Conservation (phyloP, 257 asterid genomes). For the Solanum lignicaule region DNA sequence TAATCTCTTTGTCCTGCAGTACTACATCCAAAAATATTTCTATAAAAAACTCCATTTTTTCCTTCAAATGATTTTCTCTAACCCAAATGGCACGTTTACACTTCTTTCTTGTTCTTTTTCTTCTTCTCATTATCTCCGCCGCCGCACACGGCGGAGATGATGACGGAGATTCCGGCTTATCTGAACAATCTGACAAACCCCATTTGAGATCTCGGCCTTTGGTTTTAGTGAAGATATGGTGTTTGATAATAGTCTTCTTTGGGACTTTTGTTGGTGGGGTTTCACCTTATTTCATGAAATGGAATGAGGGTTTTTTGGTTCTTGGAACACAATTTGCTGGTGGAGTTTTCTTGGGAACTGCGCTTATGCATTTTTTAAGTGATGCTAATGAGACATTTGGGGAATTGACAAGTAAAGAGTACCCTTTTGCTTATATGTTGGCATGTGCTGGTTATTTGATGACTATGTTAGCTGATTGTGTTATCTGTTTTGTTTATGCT, state of each 20-base stretch:
- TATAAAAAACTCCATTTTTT: neutral
- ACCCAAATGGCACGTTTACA: constrained; percentile 30
- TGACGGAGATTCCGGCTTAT: constrained; percentile 8
- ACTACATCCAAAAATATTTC: neutral
- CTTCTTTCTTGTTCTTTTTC: constrained; percentile 25
- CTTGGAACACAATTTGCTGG: constrained; percentile 91
- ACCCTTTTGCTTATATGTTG: constrained; percentile 86
- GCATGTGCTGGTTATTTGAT: constrained; percentile 70
- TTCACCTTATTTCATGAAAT: constrained; percentile 72
- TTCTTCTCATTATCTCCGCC: constrained; percentile 36
- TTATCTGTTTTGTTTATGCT: constrained; percentile 43
- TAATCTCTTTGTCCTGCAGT: neutral
- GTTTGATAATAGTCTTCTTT: constrained; percentile 56
- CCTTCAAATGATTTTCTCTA: neutral
- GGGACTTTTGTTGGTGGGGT: constrained; percentile 75
- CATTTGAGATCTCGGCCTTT: constrained; percentile 48
- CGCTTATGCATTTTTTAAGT: constrained; percentile 85
- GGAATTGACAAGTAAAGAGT: constrained; percentile 48
- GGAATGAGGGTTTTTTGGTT: constrained; percentile 77
- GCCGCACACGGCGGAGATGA: constrained; percentile 40
- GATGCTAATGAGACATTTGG: constrained; percentile 72
- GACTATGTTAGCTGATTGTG: constrained; percentile 74
- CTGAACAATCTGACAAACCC: constrained; percentile 30
- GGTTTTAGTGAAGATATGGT: constrained; percentile 71
- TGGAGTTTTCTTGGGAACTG: constrained; percentile 80